These are phyloP conservation scores for Diversispora epigaea DNA, from an alignment of 192 early-diverging fungal species.

Conservation along the genomic window DNA sequence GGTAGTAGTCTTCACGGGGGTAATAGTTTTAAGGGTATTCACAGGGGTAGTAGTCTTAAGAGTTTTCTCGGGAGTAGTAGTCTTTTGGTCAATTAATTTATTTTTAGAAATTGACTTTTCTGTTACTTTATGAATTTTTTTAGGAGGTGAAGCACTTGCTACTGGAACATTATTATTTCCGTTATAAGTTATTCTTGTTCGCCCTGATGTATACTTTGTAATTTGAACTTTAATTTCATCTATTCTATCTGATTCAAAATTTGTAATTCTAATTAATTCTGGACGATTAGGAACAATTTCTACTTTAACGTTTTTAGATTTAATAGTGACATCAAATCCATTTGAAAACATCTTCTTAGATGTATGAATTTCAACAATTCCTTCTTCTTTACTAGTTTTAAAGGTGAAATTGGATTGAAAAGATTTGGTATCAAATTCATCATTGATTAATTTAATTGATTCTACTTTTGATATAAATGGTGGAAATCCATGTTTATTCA, in stretches of 20 bases:
- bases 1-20: too few species aligned
- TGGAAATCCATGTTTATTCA: slow-evolving; percentile 51
- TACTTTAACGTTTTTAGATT: slow-evolving; percentile 42
- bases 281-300: not conserved
- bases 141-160: not conserved
- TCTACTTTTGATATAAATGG: slow-evolving; percentile 50
- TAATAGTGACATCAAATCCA: slow-evolving; percentile 47
- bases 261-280: not conserved
- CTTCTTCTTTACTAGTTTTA: slow-evolving; percentile 35
- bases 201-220: not conserved
- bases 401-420: slow-evolving; percentile 46
- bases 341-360: slow-evolving; percentile 43
- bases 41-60: too few species aligned
- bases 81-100: too few species aligned
- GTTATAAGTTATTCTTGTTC: slow-evolving; percentile 1
- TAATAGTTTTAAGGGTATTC: too few species aligned
- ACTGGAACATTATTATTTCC: not conserved
- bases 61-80: too few species aligned
- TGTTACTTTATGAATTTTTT: not conserved
- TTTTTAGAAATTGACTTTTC: not conserved
- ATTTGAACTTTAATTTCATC: not conserved
- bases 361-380: slow-evolving; percentile 51
- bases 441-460: slow-evolving; percentile 45
- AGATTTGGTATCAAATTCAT: slow-evolving; percentile 42
- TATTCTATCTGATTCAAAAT: not conserved